Percentiles rank a stretch among this genome's conserved stretches.
Evolutionary conservation across 2,329 filamentous ascomycete genomes (phyloP).

Genomic region (Fusarium sp.): DNA sequence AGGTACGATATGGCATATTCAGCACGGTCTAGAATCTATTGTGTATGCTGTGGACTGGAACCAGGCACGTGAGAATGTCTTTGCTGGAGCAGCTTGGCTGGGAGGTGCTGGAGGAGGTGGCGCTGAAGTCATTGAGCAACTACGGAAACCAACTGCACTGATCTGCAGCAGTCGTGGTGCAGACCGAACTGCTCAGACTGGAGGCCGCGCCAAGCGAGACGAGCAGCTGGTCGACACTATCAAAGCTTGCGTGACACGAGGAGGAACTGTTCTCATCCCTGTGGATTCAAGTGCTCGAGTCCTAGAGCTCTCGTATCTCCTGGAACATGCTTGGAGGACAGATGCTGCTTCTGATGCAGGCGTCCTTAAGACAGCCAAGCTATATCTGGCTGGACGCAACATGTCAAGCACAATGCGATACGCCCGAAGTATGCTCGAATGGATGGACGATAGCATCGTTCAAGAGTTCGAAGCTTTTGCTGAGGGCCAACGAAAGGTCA

Average conservation of each 20-base stretch:
- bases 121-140: constrained; percentile 90
- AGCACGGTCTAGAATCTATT: constrained; percentile 95
- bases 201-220: constrained; percentile 83
- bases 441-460: constrained; percentile 98
- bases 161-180: constrained; percentile 91
- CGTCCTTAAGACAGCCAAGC: constrained; percentile 64
- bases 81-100: constrained; percentile 93
- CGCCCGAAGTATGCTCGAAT: constrained; percentile 95
- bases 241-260: constrained; percentile 79
- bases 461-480: constrained; percentile 86
- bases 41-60: constrained; percentile 99
- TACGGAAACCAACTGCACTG: constrained; percentile 92
- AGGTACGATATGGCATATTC: constrained; percentile 98
- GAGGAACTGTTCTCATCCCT: constrained; percentile 92
- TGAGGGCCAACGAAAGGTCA: constrained; percentile 61
- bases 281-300: constrained; percentile 96
- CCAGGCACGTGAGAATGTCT: constrained; percentile 94
- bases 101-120: constrained; percentile 83
- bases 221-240: constrained; percentile 87
- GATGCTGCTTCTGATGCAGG: constrained; percentile 66
- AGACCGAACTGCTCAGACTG: constrained; percentile 75
- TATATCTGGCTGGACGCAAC: constrained; percentile 89
- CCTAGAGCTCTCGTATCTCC: constrained; percentile 87
- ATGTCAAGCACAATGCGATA: constrained; percentile 90
- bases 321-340: constrained; percentile 91